Evolutionary conservation across 2,329 filamentous ascomycete genomes (phyloP), one percentile per base, ranked within the genome.

Genomic region (Mycosphaerella arachidis): DNA sequence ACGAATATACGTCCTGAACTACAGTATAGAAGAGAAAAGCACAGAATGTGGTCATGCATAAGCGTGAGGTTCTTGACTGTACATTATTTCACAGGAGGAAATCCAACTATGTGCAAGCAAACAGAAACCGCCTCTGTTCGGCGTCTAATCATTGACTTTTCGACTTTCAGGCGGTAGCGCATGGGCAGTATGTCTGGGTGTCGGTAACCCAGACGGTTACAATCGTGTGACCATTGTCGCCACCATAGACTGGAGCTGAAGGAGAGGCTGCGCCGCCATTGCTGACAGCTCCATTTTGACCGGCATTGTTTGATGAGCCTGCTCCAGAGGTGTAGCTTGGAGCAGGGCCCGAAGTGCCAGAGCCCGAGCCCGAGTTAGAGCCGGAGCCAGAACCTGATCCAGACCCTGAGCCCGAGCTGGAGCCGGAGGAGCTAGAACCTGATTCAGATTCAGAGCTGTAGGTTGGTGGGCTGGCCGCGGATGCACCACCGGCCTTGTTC

Each of bases 401-500:
- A n/a, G 31, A 13, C 2, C 24, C 24, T 3, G 24, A 24, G 24
- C 3, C 30, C 27, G 48, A 51, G 29, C 1, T 6, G 6, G 48
- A 51, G 20, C 6, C 48, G 20, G 48, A 51, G 20, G 48, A 51
- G 18, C 13, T 20, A 20, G 55, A 48, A 18, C 24, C 16, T 8
- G 29, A 31, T 24, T 16, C 55, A 18, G 30, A 16, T 3, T 35
- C 18, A 43, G 43, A 24, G 6, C 33, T 31, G 18, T 31, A 50
- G 10, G 31, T 53, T 7, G 33, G 48, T 31, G 45, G 40, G 48
- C 40, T 53, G n/a, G 48, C 37, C 37, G 30, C 33, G 9, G 24
- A 45, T 29, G 60, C 58, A 57, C 70, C 70, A 56, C 70, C 70
- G 13, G 63, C 43, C 61, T 69, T 69, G 57, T 60, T 59, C 56